These are phyloP conservation scores for Caryopteris hybrid DNA, from an alignment of 305 asterid genomes.

Conservation along the genomic window DNA sequence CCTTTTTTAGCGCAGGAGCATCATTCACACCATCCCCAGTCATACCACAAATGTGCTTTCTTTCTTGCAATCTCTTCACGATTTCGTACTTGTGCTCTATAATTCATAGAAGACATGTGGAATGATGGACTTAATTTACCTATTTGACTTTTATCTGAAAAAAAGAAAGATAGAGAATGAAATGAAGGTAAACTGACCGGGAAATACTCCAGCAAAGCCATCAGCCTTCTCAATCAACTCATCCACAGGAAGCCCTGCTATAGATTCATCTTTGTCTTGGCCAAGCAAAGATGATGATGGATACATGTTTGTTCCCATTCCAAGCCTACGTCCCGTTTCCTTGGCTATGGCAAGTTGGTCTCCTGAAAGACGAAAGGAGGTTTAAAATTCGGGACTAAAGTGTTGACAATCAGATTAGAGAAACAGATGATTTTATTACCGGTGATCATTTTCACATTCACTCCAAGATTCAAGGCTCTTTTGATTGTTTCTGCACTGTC, in stretches of 20 bases:
- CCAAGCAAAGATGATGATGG: slow-evolving; percentile 80
- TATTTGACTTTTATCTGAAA: no score
- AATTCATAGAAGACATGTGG: neutral
- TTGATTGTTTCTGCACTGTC: slow-evolving; percentile 85
- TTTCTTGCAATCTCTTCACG: slow-evolving; percentile 66
- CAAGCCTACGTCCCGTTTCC: slow-evolving; percentile 91
- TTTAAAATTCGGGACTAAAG: neutral
- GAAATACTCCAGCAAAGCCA: slow-evolving; percentile 92
- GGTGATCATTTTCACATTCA: slow-evolving; percentile 89
- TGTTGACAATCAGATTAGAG: neutral
- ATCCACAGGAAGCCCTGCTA: slow-evolving; percentile 63
- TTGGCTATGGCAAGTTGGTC: slow-evolving; percentile 84
- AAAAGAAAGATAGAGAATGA: no score
- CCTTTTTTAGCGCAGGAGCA: slow-evolving; percentile 82
- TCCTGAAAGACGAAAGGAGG: slow-evolving; percentile 29
- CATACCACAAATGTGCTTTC: slow-evolving; percentile 81
- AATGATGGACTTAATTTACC: neutral
- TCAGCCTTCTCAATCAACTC: slow-evolving; percentile 84
- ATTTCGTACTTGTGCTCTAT: slow-evolving; percentile 81
- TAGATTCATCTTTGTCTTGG: slow-evolving; percentile 59
- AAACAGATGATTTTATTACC: slow-evolving; percentile 29
- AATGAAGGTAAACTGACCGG: slow-evolving; percentile 32
- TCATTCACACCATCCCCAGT: slow-evolving; percentile 91
- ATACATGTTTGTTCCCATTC: slow-evolving; percentile 94
- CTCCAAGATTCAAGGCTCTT: slow-evolving; percentile 78